Conservation (phyloP, 805 yeast genomes). For the Starmerella roubikii region DNA sequence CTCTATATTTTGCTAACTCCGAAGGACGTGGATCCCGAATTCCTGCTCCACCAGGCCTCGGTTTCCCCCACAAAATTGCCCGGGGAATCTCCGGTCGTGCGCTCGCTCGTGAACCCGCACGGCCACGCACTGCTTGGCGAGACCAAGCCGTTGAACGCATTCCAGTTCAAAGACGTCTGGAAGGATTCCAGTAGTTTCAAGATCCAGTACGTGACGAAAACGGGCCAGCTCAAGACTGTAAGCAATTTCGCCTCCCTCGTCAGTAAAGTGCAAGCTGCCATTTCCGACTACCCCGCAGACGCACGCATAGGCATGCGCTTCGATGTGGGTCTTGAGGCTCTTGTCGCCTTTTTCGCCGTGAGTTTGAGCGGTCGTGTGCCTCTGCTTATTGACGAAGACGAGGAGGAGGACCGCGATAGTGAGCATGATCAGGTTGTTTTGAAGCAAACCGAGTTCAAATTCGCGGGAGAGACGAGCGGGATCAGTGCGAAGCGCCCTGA, state of each 20-base stretch:
- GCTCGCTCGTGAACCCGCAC: constrained; percentile 62
- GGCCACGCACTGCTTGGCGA: constrained; percentile 28
- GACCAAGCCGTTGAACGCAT: constrained; percentile 33
- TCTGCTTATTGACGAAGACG: constrained; percentile 1
- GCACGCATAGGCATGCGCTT: constrained; percentile 8
- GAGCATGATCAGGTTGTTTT: constrained; percentile 2
- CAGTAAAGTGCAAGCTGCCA: constrained; percentile 4
- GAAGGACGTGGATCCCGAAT: constrained; percentile 27
- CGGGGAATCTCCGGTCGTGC: constrained; percentile 61
- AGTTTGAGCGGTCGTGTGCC: constrained; percentile 14
- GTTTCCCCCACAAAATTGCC: constrained; percentile 48
- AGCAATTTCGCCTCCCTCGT: constrained; percentile 9
- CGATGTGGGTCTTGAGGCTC: constrained; percentile 12
- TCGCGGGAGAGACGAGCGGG: constrained; percentile 8
- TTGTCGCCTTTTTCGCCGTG: constrained; percentile 19
- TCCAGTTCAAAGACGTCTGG: constrained; percentile 52
- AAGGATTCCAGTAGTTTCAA: constrained; percentile 12
- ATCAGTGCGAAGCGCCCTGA: constrained; percentile 4
- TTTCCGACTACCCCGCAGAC: constrained; percentile 3
- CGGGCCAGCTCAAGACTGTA: constrained; percentile 2
- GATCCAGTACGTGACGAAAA: constrained; percentile 4
- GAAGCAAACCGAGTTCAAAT: constrained; percentile 6
- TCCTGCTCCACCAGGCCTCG: constrained; percentile 42
- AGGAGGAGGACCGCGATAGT: not conserved
- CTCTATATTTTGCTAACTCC: constrained; percentile 20